Evolutionary conservation across 2,329 filamentous ascomycete genomes (phyloP).

Genomic region (Claviceps sp.): DNA sequence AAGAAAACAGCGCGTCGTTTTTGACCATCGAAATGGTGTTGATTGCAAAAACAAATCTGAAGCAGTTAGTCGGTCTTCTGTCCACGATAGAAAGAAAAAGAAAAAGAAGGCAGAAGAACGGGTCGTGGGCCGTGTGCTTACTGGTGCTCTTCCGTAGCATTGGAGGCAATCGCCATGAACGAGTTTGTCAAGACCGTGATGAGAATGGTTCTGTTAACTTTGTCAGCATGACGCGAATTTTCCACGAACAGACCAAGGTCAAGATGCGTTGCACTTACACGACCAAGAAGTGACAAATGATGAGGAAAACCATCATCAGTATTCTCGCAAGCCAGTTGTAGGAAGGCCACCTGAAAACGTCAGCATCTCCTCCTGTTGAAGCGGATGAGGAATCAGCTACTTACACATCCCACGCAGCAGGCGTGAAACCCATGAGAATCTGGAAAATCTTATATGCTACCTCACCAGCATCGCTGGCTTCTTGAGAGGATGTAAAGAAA

Average conservation of each 20-base stretch:
- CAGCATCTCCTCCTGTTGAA: neutral
- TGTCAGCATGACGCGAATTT: neutral
- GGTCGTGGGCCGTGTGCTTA: conserved; percentile 18
- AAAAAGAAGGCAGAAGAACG: neutral
- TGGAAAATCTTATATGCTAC: conserved; percentile 90
- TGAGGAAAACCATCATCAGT: conserved; percentile 69
- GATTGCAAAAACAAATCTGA: conserved; percentile 76
- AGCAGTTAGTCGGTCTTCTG: conserved; percentile 5
- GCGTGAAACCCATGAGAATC: conserved; percentile 90
- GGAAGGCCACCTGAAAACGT: conserved; percentile 39
- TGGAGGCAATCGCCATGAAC: conserved; percentile 89
- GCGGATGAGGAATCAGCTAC: conserved; percentile 12
- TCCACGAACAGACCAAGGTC: too few relatives aligned
- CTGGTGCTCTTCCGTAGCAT: conserved; percentile 83
- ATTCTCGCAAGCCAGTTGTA: conserved; percentile 69
- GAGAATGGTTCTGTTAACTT: conserved; percentile 55
- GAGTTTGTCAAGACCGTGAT: conserved; percentile 95
- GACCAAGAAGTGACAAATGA: conserved; percentile 90
- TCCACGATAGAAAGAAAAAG: neutral
- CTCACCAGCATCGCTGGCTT: conserved; percentile 53
- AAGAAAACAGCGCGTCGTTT: conserved; percentile 91
- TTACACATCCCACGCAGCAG: conserved; percentile 82
- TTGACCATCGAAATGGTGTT: conserved; percentile 98
- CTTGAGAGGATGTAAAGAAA: conserved; percentile 74
- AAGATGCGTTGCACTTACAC: conserved; percentile 37